Conservation (phyloP, 768 basidiomycete species). For the Amanita jacksonii region DNA sequence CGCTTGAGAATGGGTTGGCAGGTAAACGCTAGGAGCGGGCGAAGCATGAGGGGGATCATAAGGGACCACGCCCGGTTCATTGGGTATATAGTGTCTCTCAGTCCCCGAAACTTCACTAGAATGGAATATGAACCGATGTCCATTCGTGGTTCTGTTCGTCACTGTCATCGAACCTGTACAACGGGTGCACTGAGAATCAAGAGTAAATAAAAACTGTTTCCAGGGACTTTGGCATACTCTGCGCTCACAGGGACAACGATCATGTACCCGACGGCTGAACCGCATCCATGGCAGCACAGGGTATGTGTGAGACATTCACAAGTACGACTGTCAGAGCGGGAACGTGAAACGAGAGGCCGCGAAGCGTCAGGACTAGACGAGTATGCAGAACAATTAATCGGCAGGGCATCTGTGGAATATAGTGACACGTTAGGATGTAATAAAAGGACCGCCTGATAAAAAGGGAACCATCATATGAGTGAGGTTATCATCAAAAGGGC, state of each 20-base stretch:
- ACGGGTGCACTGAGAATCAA: slow-evolving; percentile 40
- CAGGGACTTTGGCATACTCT: slow-evolving; percentile 1
- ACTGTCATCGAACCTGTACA: slow-evolving; percentile 65
- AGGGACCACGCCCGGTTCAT: slow-evolving; percentile 54
- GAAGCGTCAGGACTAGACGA: slow-evolving; percentile 36
- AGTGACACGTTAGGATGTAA: slow-evolving; percentile 73
- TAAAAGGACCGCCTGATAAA: slow-evolving; percentile 81
- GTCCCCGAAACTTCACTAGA: slow-evolving; percentile 53
- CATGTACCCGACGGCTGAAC: slow-evolving; percentile 67
- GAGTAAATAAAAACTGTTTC: slow-evolving; percentile 3
- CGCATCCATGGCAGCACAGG: slow-evolving; percentile 74
- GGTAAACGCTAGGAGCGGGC: background rate
- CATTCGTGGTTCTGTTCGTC: slow-evolving; percentile 68
- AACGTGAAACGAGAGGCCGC: slow-evolving; percentile 22
- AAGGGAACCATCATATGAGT: background rate
- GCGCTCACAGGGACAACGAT: slow-evolving; percentile 54
- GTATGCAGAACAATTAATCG: slow-evolving; percentile 66
- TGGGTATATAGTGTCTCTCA: slow-evolving; percentile 53
- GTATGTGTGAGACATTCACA: slow-evolving; percentile 84
- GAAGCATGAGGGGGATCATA: slow-evolving; percentile 19
- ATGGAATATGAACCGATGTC: slow-evolving; percentile 84
- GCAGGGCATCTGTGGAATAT: slow-evolving; percentile 75
- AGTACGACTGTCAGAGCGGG: slow-evolving; percentile 37
- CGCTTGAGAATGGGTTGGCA: background rate
- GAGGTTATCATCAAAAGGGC: background rate